phyloP scores from a whole-genome alignment of 2,329 filamentous ascomycete genomes.

The Davidsoniella eucalypti region DNA sequence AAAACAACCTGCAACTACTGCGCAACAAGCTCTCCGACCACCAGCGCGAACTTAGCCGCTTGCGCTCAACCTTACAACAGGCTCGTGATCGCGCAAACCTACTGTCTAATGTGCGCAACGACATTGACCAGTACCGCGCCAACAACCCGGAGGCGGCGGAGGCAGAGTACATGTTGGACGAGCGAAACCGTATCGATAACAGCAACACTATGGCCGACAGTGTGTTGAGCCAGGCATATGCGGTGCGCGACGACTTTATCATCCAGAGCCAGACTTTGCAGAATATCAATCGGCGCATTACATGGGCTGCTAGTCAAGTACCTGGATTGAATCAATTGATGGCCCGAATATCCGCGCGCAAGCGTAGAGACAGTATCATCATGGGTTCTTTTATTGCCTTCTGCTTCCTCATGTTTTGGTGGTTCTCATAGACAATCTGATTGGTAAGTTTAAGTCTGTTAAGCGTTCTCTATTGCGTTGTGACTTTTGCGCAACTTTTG shows the following conservation, averaged over 20 bases:
- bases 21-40: slow-evolving; percentile 82
- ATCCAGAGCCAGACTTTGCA: slow-evolving; percentile 75
- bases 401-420: slow-evolving; percentile 77
- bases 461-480: neutral
- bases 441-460: neutral
- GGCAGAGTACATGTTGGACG: slow-evolving; percentile 93
- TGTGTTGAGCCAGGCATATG: slow-evolving; percentile 88
- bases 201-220: slow-evolving; percentile 80
- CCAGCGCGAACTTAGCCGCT: slow-evolving; percentile 60
- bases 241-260: slow-evolving; percentile 81
- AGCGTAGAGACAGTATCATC: slow-evolving; percentile 87
- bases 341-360: slow-evolving; percentile 81
- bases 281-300: slow-evolving; percentile 82
- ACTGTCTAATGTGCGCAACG: slow-evolving; percentile 73
- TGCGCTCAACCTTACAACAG: slow-evolving; percentile 57
- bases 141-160: slow-evolving; percentile 70
- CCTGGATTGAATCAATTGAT: slow-evolving; percentile 89
- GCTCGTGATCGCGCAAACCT: slow-evolving; percentile 79
- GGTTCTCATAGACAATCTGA: slow-evolving; percentile 29
- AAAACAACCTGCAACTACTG: slow-evolving; percentile 84
- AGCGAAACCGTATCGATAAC: slow-evolving; percentile 70
- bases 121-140: slow-evolving; percentile 78
- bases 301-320: slow-evolving; percentile 73
- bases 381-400: slow-evolving; percentile 81
- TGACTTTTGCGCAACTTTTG: neutral